A percentile compares a stretch with the other conserved stretches of the same genome.
Evolutionary conservation across 2,329 filamentous ascomycete species (phyloP).

Genomic region (Alternaria ventricosa): DNA sequence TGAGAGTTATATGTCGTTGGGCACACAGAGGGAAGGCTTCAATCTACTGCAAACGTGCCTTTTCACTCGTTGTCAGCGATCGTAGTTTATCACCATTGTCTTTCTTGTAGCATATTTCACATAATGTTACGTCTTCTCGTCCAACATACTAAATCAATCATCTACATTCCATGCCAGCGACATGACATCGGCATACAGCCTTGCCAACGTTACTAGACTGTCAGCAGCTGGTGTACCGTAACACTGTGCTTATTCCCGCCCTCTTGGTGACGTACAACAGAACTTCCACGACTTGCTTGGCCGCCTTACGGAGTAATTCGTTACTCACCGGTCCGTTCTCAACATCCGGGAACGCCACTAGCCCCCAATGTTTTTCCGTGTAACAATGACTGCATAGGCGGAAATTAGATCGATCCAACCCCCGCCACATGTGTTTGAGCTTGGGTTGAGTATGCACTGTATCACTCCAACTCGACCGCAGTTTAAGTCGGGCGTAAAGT

Average conservation of each 20-base stretch:
- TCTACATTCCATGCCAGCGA: background rate
- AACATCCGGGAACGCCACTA: background rate
- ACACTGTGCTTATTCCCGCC: background rate
- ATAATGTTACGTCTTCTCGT: background rate
- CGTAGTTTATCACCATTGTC: background rate
- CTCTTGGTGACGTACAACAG: background rate
- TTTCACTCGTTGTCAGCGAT: background rate
- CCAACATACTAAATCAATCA: background rate
- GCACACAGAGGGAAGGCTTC: rapidly evolving
- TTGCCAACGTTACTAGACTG: background rate
- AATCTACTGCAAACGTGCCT: background rate
- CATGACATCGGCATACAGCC: background rate
- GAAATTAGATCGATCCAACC: background rate
- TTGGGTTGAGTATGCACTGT: background rate
- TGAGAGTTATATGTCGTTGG: too few species aligned
- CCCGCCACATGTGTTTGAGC: background rate
- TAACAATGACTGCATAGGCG: background rate
- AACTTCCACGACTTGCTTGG: background rate
- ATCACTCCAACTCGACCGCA: background rate
- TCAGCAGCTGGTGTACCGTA: background rate
- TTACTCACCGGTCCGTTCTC: background rate
- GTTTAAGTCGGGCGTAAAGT: background rate
- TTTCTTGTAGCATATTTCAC: background rate
- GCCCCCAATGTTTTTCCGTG: background rate
- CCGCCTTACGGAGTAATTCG: background rate